phyloP scores from a whole-genome alignment of 2,329 filamentous ascomycete species.

The Dactylonectria estremocensis region DNA sequence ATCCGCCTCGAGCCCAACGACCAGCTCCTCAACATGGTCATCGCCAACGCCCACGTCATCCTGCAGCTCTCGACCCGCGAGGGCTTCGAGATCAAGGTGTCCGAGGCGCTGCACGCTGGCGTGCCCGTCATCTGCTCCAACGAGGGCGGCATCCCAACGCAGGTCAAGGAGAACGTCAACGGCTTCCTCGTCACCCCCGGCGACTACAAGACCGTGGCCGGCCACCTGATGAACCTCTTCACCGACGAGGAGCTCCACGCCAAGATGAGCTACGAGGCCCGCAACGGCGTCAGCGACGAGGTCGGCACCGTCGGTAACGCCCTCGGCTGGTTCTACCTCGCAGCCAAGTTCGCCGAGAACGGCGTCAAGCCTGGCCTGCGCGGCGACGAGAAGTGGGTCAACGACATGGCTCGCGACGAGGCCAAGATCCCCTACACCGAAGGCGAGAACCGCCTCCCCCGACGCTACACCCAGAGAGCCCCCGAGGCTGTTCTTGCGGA shows the following conservation, averaged over 20 bases:
- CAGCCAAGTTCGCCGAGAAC: constrained; percentile 73
- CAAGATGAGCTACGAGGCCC: constrained; percentile 76
- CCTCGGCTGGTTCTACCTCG: constrained; percentile 84
- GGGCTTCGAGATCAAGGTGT: constrained; percentile 90
- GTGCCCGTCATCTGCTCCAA: constrained; percentile 82
- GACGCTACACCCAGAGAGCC: constrained; percentile 44
- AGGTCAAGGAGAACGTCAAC: constrained; percentile 79
- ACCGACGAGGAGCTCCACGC: constrained; percentile 75
- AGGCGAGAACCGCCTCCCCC: constrained; percentile 74
- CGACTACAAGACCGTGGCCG: constrained; percentile 79
- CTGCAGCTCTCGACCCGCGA: constrained; percentile 87
- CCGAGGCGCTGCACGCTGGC: constrained; percentile 85
- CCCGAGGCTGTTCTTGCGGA: constrained; percentile 23
- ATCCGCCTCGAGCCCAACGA: constrained; percentile 85
- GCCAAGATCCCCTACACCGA: constrained; percentile 72
- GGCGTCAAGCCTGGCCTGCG: constrained; percentile 64
- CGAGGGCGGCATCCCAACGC: constrained; percentile 85
- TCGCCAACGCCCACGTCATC: constrained; percentile 80
- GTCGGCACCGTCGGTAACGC: constrained; percentile 87
- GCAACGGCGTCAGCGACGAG: constrained; percentile 81
- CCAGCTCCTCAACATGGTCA: constrained; percentile 83
- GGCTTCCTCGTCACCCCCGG: constrained; percentile 82
- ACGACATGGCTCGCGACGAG: constrained; percentile 63
- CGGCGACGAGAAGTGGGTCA: constrained; percentile 66
- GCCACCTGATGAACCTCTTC: constrained; percentile 77